Base-by-base conservation (phyloP, 495 filamentous ascomycete species). In the Cercophora newfieldiana region DNA sequence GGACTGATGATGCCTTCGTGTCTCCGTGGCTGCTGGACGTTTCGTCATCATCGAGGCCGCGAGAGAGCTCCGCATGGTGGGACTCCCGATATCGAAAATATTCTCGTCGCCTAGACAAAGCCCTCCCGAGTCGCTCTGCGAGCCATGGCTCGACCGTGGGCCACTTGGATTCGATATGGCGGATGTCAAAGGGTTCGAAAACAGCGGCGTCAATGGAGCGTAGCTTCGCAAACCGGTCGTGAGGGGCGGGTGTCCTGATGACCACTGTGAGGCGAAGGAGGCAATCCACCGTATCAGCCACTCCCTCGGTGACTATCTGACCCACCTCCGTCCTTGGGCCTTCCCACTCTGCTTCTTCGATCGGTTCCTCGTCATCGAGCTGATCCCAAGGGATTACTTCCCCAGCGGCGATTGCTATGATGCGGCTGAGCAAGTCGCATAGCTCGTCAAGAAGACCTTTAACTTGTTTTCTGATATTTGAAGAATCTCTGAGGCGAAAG, bases 401-500 rank as follows among this genome's bases (percentile, higher is more conserved):
- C 28, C 24, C 29, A 14, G 50, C 48, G 19, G 53, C 53, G 53
- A 56, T 56, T 7, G 28, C 51, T 18, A 19, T 29, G 44, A 21
- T 24, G 25, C 53, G 21, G 21, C 6, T 24, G 21, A 61, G 31
- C 31, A 61, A 47, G n/a, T 3, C 12, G 19, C 2, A n/a, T 0
- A 79, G 54, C 22, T 68, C 70, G 2, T 54, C 8, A 6, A 81
- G 70, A 18, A 83, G 59, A 68, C 69, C 8, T 76, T 14, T 24
- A 0, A 77, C 77, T 28, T 80, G 74, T 10, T 51, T 58, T 14
- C 67, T 69, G 28, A 84, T 70, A 57, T 81, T 76, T 0, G 79
- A 78, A 0, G 80, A 75, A 57, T 83, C 81, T 33, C 78, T 70
- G 0, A 83, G 73, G 5, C 79, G 70, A 59, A 75, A 79, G 33